Evolutionary conservation across 331 rosid species (phyloP).

Genomic region (Malus hybrid): DNA sequence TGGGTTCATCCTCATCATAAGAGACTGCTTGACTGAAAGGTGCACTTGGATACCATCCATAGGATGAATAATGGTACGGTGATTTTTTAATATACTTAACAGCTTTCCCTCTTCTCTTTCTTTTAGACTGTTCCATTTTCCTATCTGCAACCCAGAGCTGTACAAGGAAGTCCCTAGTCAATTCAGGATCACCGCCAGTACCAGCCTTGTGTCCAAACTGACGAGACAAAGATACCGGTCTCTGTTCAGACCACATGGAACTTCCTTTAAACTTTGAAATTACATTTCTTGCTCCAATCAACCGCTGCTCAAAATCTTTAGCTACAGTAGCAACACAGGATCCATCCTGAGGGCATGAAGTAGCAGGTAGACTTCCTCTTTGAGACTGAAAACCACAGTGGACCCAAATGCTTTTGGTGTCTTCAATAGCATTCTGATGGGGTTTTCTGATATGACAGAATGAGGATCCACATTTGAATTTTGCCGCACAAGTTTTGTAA

Average conservation of each 20-base stretch:
- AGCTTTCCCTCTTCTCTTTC: slow-evolving; percentile 20
- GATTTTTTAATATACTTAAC: neutral
- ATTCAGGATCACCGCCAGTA: slow-evolving; percentile 15
- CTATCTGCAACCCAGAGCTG: slow-evolving; percentile 60
- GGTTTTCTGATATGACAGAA: neutral
- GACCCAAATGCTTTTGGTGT: neutral
- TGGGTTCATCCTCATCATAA: neutral
- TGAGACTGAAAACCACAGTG: slow-evolving; percentile 2
- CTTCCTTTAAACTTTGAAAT: slow-evolving; percentile 3
- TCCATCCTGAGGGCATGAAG: neutral
- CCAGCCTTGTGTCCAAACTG: slow-evolving; percentile 30
- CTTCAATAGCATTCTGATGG: neutral
- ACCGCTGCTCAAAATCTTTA: neutral
- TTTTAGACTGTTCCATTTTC: slow-evolving; percentile 19
- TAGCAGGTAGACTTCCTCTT: neutral
- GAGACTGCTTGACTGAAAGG: slow-evolving; percentile 20
- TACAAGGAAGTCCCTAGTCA: slow-evolving; percentile 52
- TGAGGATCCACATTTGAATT: slow-evolving; percentile 10
- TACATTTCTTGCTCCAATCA: neutral
- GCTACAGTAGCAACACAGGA: neutral
- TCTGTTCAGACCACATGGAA: slow-evolving; percentile 7
- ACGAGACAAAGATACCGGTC: slow-evolving; percentile 17
- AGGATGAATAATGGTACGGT: slow-evolving; percentile 3
- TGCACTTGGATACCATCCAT: slow-evolving; percentile 31
- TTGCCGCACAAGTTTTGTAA: neutral